Percentiles rank a stretch among this genome's conserved stretches.
Evolutionary conservation across 2,329 filamentous ascomycete genomes (phyloP).

Genomic region (Aspergillus proliferans): DNA sequence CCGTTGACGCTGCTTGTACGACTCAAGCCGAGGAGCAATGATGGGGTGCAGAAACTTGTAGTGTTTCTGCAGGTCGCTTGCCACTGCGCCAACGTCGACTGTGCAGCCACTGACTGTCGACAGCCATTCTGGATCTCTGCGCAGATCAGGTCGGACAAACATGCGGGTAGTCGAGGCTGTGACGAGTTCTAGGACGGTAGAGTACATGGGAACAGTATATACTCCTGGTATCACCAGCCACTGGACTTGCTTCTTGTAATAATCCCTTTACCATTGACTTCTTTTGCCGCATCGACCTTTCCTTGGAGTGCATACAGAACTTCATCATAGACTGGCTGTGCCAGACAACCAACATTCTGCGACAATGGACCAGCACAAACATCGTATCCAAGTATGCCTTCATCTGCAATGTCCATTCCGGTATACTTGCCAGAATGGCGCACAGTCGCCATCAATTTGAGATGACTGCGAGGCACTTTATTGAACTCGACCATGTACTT

Average conservation of each 20-base stretch:
- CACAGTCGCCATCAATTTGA: conserved; percentile 1
- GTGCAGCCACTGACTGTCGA: not conserved
- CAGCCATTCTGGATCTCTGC: not conserved
- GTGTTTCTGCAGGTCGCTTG: not conserved
- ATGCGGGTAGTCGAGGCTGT: not conserved
- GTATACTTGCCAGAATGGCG: conserved; percentile 1
- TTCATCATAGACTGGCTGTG: not conserved
- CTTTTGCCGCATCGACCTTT: not conserved
- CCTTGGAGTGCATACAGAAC: not conserved
- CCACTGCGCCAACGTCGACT: not conserved
- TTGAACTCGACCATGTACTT: conserved; percentile 2
- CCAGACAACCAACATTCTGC: not conserved
- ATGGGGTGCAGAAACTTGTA: not conserved
- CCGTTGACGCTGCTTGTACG: not conserved
- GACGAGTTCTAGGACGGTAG: not conserved
- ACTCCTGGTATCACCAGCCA: not conserved
- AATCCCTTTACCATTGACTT: not conserved
- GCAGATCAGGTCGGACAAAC: not conserved
- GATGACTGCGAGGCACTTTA: not conserved
- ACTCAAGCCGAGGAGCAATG: not conserved
- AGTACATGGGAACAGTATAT: not conserved
- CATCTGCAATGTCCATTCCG: conserved; percentile 2
- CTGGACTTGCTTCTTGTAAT: not conserved
- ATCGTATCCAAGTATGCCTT: conserved; percentile 1
- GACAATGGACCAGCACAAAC: not conserved